phyloP scores from a whole-genome alignment of 108 stramenopile species.

The Discostella pseudostelligera region DNA sequence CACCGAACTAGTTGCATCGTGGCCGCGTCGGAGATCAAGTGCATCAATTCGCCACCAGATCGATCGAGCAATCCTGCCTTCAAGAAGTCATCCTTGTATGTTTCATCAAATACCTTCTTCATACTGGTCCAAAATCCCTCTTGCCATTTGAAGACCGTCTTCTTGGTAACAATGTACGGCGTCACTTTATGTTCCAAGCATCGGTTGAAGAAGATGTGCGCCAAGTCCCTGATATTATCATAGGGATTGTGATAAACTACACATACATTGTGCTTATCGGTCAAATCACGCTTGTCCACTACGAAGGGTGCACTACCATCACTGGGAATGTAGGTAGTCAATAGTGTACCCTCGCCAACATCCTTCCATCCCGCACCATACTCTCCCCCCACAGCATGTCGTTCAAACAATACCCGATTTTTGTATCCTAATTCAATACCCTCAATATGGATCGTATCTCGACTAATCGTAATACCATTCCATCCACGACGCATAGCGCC shows the following conservation, averaged over 20 bases:
- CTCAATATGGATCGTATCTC: slow-evolving; percentile 98
- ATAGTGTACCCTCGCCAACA: slow-evolving; percentile 87
- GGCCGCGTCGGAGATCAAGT: slow-evolving; percentile 96
- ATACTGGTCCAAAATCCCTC: slow-evolving; percentile 95
- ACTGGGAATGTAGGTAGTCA: slow-evolving; percentile 91
- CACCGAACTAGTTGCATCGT: slow-evolving; percentile 98
- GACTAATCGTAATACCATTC: slow-evolving; percentile 95
- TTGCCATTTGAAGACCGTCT: slow-evolving; percentile 99
- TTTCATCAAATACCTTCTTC: slow-evolving; percentile 91
- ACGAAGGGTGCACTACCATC: slow-evolving; percentile 84
- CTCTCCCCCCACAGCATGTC: slow-evolving; percentile 97
- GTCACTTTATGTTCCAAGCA: slow-evolving; percentile 88
- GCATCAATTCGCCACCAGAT: slow-evolving; percentile 89
- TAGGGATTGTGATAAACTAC: slow-evolving; percentile 98
- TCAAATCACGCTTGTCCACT: slow-evolving; percentile 93
- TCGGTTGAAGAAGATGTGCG: slow-evolving; percentile 92
- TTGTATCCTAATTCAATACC: slow-evolving; percentile 96
- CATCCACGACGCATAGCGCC: slow-evolving; percentile 96
- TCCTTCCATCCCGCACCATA: slow-evolving; percentile 93
- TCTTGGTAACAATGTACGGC: slow-evolving; percentile 97
- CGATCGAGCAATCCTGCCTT: slow-evolving; percentile 85
- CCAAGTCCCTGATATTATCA: slow-evolving; percentile 91
- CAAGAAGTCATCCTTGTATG: slow-evolving; percentile 82
- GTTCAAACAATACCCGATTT: slow-evolving; percentile 93
- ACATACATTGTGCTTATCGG: slow-evolving; percentile 90